Conservation (phyloP, 2,329 filamentous ascomycete genomes). For the Diaporthe aspalathi region DNA sequence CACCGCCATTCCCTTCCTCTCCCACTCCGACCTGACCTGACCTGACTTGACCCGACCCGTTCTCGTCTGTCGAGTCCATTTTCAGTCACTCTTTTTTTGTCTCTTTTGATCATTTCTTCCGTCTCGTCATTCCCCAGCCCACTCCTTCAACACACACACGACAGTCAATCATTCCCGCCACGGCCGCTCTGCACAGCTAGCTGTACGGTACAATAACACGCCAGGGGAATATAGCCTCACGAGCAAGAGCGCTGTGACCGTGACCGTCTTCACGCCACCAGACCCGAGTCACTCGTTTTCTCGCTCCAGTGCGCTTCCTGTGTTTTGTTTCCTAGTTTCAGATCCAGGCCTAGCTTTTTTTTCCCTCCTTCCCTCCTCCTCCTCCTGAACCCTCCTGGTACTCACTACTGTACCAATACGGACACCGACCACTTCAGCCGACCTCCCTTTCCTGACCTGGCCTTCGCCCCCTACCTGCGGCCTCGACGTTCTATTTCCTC, state of each 20-base stretch:
- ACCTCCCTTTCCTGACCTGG: constrained; percentile 15
- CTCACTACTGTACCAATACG: constrained; percentile 10
- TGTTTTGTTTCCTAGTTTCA: constrained; percentile 33
- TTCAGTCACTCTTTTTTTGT: constrained; percentile 26
- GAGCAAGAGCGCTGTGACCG: constrained; percentile 12
- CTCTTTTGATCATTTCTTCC: constrained; percentile 20
- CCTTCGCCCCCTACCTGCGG: constrained; percentile 25
- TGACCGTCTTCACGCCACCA: too few species aligned
- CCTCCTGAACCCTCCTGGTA: not conserved
- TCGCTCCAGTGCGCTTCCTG: constrained; percentile 9
- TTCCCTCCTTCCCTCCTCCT: not conserved
- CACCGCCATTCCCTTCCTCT: constrained; percentile 34
- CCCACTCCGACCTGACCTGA: not conserved
- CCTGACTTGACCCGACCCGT: too few species aligned
- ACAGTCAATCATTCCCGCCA: constrained; percentile 24
- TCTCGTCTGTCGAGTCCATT: constrained; percentile 1
- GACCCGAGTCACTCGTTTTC: constrained; percentile 30
- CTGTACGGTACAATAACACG: not conserved
- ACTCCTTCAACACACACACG: constrained; percentile 11
- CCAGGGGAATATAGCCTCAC: not conserved
- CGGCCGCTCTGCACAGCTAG: constrained; percentile 14
- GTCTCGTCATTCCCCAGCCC: constrained; percentile 20
- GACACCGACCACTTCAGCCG: constrained; percentile 29
- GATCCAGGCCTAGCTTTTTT: constrained; percentile 16
- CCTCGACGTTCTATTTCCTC: constrained; percentile 30